Conservation (phyloP, 176 grass and related monocot species). For the Musa itinerans region DNA sequence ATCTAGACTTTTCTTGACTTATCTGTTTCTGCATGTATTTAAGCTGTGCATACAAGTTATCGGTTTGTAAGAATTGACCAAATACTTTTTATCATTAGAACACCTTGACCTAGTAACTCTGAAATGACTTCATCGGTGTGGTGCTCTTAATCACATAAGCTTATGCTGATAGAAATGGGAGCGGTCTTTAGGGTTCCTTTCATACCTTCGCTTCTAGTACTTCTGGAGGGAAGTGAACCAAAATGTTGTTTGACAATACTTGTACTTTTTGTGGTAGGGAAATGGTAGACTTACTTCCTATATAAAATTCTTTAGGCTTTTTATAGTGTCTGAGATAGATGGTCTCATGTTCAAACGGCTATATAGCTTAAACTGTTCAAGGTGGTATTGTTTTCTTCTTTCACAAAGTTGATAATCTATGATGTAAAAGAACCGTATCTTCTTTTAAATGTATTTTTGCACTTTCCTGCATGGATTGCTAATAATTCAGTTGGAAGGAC, state of each 20-base stretch:
- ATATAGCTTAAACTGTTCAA: neutral
- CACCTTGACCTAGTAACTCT: neutral
- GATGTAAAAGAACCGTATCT: neutral
- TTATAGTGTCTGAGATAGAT: neutral
- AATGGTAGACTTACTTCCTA: neutral
- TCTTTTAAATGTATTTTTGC: too few species aligned
- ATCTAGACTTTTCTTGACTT: conserved; percentile 13
- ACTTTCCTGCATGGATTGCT: too few species aligned
- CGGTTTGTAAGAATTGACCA: neutral
- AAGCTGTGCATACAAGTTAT: neutral
- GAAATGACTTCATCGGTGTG: neutral
- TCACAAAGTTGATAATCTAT: neutral
- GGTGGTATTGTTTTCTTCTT: neutral
- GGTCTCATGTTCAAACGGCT: neutral
- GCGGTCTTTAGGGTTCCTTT: neutral
- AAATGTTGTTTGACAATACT: neutral
- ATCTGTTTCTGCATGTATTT: neutral
- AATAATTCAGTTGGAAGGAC: neutral
- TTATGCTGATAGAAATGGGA: neutral
- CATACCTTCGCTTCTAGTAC: neutral
- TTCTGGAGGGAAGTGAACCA: neutral
- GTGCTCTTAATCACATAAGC: neutral
- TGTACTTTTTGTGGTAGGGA: neutral
- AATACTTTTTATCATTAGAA: neutral
- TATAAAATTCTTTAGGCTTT: neutral